Evolutionary conservation across 179 eudicot genomes (phyloP).

Genomic region (Actinidia arguta): DNA sequence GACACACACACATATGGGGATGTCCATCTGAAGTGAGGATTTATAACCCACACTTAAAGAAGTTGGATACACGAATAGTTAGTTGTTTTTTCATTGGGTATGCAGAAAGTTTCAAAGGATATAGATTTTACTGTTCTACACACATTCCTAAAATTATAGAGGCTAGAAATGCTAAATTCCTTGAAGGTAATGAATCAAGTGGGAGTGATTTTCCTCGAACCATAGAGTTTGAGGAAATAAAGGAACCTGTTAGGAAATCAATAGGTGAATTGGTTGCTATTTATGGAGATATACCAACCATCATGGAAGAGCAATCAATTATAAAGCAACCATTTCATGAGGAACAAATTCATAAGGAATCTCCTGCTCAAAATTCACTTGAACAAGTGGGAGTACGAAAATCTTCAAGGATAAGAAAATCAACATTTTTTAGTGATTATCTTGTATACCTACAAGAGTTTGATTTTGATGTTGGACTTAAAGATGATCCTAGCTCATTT

Average conservation of each 20-base stretch:
- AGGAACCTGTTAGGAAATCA: not conserved
- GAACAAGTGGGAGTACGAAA: not conserved
- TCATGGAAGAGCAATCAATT: not conserved
- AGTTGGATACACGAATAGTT: not conserved
- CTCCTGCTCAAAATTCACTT: not conserved
- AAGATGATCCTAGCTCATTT: not conserved
- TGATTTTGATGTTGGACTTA: not conserved
- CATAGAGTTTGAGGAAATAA: not conserved
- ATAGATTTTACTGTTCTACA: not conserved
- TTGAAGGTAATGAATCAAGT: not conserved
- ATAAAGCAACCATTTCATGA: not conserved
- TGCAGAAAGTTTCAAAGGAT: not conserved
- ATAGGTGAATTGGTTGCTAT: too few relatives aligned
- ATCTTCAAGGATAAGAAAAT: not conserved
- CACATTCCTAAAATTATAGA: not conserved
- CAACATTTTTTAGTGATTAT: not conserved
- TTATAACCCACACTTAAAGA: not conserved
- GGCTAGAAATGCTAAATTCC: not conserved
- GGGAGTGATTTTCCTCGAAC: too few relatives aligned
- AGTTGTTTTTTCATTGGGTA: not conserved
- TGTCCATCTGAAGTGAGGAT: not conserved
- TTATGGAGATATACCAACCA: too few relatives aligned
- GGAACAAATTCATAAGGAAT: not conserved
- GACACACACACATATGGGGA: not conserved
- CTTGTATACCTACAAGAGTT: not conserved